phyloP scores from a whole-genome alignment of 805 yeast species.

The Kurtzmaniella fragi region DNA sequence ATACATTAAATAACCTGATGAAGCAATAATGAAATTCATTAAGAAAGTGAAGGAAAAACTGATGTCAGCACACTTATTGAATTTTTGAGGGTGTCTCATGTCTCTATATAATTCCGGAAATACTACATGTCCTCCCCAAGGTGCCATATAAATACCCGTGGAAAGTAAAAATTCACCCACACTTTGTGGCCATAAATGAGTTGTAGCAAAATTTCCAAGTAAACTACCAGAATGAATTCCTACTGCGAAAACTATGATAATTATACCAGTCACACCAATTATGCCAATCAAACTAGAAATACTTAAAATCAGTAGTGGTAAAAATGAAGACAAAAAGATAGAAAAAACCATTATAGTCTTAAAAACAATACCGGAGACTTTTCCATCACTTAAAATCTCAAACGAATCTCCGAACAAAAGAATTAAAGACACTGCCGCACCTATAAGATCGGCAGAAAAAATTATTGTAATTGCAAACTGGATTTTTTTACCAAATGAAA shows the following conservation, averaged over 20 bases:
- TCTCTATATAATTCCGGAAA: conserved; percentile 70
- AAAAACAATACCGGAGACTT: conserved; percentile 26
- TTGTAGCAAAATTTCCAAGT: conserved; percentile 41
- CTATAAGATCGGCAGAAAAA: conserved; percentile 54
- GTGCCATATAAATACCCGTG: conserved; percentile 68
- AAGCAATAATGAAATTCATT: conserved; percentile 58
- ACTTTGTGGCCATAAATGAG: conserved; percentile 28
- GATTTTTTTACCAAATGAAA: conserved; percentile 42
- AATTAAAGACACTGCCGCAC: conserved; percentile 56
- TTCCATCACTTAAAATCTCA: conserved; percentile 38
- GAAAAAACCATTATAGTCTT: conserved; percentile 36
- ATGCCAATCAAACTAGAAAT: conserved; percentile 54
- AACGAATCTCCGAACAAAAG: conserved; percentile 60
- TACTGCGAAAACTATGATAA: conserved; percentile 42
- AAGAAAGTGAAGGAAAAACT: conserved; percentile 55
- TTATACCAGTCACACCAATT: conserved; percentile 45
- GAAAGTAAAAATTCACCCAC: conserved; percentile 40
- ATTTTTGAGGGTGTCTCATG: conserved; percentile 65
- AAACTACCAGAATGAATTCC: conserved; percentile 36
- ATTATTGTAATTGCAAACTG: conserved; percentile 42
- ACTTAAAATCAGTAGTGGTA: conserved; percentile 53
- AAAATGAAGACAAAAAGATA: conserved; percentile 45
- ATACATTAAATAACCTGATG: conserved; percentile 74
- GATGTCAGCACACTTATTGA: conserved; percentile 43
- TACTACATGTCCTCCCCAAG: conserved; percentile 83